phyloP scores from a whole-genome alignment of 2,329 filamentous ascomycete genomes.

The Nothomitra cinnamomea region DNA sequence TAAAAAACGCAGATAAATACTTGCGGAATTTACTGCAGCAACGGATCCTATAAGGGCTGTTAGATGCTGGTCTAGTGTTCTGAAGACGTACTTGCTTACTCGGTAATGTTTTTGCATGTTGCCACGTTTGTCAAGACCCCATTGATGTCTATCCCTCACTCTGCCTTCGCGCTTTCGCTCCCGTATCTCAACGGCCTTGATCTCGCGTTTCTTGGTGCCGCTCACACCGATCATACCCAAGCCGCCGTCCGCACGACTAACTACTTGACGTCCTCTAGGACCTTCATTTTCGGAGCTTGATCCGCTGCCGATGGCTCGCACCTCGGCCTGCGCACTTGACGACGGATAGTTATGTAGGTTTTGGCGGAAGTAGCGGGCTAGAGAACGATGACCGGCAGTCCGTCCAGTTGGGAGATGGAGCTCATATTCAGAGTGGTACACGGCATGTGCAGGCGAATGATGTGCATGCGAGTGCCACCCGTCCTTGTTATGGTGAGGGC shows the following conservation, averaged over 20 bases:
- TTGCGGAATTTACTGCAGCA: no score
- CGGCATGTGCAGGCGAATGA: constrained; percentile 56
- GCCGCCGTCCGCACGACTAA: constrained; percentile 54
- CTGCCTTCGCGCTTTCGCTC: constrained; percentile 47
- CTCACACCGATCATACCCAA: constrained; percentile 62
- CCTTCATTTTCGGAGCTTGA: constrained; percentile 19
- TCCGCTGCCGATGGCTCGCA: constrained; percentile 22
- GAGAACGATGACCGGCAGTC: constrained; percentile 74
- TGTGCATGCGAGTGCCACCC: constrained; percentile 74
- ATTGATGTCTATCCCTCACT: constrained; percentile 45
- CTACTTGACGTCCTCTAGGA: constrained; percentile 19
- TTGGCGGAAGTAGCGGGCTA: constrained; percentile 80
- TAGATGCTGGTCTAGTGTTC: no score
- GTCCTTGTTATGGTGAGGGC: constrained; percentile 56
- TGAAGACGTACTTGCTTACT: constrained; percentile 23
- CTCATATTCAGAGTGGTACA: constrained; percentile 85
- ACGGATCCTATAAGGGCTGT: no score
- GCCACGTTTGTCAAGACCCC: constrained; percentile 51
- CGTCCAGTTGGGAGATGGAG: constrained; percentile 82
- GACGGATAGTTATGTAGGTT: constrained; percentile 77
- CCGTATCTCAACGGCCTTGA: constrained; percentile 49
- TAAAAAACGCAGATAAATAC: no score
- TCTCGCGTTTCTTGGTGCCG: constrained; percentile 55
- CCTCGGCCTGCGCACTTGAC: constrained; percentile 23
- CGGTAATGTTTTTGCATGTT: constrained; percentile 69